Conservation (phyloP, 306 rosid genomes). For the Styphnolobium japonicum region DNA sequence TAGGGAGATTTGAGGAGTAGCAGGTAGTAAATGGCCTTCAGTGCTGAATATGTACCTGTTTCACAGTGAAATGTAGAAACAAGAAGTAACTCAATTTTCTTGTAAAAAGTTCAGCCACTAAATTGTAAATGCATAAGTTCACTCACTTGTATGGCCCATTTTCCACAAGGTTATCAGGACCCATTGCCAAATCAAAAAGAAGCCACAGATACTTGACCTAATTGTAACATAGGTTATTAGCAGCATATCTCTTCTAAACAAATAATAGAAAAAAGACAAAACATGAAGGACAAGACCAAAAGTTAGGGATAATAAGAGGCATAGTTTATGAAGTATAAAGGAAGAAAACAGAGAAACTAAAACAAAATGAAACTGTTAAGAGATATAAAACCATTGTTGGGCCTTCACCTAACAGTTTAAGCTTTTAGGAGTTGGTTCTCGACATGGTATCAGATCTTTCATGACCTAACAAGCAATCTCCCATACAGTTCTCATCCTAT, state of each 20-base stretch:
- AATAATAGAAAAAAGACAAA: background rate
- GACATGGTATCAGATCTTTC: background rate
- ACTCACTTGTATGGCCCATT: constrained; percentile 96
- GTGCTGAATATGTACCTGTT: constrained; percentile 90
- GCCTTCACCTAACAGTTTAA: background rate
- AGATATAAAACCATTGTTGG: background rate
- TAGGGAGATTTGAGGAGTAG: constrained; percentile 83
- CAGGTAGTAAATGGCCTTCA: constrained; percentile 94
- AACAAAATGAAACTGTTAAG: background rate
- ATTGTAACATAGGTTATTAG: constrained; percentile 29
- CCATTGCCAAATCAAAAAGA: constrained; percentile 93
- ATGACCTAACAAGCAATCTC: too few relatives aligned
- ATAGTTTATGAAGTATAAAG: background rate
- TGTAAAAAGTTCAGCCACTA: constrained; percentile 2
- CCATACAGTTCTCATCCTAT: background rate
- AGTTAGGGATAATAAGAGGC: background rate
- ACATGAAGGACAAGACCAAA: background rate
- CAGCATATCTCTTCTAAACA: constrained; percentile 1
- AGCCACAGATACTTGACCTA: constrained; percentile 98
- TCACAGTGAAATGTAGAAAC: background rate
- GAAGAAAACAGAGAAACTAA: constrained; percentile 2
- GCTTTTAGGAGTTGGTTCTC: background rate
- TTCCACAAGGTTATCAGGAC: constrained; percentile 94
- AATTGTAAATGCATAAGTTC: constrained; percentile 23
- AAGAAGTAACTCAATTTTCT: constrained; percentile 1